phyloP scores from a whole-genome alignment of 805 yeast species.

The Wickerhamiella sergipiensis region DNA sequence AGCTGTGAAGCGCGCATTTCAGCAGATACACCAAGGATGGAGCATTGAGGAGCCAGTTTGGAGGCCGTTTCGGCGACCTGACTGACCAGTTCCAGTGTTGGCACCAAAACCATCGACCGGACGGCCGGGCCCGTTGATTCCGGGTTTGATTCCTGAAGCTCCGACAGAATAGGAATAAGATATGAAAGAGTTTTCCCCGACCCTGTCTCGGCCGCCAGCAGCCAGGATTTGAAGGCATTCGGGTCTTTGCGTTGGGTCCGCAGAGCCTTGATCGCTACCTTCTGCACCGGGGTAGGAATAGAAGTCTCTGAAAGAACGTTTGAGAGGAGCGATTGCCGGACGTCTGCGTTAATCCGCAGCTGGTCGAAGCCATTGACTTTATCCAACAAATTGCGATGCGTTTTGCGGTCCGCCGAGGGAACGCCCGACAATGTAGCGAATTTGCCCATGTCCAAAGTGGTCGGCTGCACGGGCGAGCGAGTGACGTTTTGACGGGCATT shows the following conservation, averaged over 20 bases:
- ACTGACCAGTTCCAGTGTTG: conserved; percentile 77
- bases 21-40: conserved; percentile 1
- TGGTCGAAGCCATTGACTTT: conserved; percentile 54
- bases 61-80: conserved; percentile 46
- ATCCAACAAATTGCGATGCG: conserved; percentile 27
- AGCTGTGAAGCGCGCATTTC: conserved; percentile 14
- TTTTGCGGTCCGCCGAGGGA: conserved; percentile 16
- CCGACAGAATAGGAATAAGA: conserved; percentile 59
- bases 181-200: conserved; percentile 95
- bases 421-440: conserved; percentile 21
- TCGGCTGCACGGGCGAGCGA: conserved; percentile 5
- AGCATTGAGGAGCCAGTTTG: conserved; percentile 10
- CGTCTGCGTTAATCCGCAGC: conserved; percentile 50
- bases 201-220: conserved; percentile 93
- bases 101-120: conserved; percentile 65
- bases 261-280: conserved; percentile 52
- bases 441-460: conserved; percentile 23
- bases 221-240: conserved; percentile 42
- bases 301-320: conserved; percentile 6
- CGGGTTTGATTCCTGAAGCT: conserved; percentile 43
- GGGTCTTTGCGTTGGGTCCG: conserved; percentile 25
- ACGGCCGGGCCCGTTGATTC: conserved; percentile 23
- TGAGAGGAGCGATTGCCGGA: conserved; percentile 43
- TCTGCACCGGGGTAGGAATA: conserved; percentile 68
- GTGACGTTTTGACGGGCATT: conserved; percentile 6